These are phyloP conservation scores for Microdochium bolleyi DNA, from an alignment of 2,329 filamentous ascomycete species.

Conservation along the genomic window DNA sequence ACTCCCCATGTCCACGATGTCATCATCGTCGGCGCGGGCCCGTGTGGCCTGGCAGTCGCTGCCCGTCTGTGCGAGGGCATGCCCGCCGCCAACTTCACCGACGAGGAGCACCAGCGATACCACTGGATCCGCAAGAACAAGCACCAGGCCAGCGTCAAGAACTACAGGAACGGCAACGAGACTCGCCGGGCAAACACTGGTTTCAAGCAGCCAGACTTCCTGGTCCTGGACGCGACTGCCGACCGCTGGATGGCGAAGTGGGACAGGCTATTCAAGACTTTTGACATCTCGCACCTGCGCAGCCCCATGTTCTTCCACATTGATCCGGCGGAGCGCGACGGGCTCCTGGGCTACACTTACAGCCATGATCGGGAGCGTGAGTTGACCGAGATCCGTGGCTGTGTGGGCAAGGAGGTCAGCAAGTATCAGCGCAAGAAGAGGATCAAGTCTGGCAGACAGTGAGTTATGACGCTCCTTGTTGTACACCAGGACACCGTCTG, in stretches of 20 bases:
- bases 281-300: slow-evolving; percentile 63
- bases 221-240: slow-evolving; percentile 60
- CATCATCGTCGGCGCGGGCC: slow-evolving; percentile 66
- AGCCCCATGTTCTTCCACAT: slow-evolving; percentile 81
- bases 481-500: slow-evolving; percentile 3
- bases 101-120: slow-evolving; percentile 75
- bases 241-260: slow-evolving; percentile 62
- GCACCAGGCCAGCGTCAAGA: slow-evolving; percentile 49
- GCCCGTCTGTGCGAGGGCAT: slow-evolving; percentile 64
- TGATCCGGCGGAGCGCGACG: slow-evolving; percentile 68
- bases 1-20: slow-evolving; percentile 49
- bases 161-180: slow-evolving; percentile 30
- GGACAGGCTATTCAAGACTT: slow-evolving; percentile 59
- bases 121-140: slow-evolving; percentile 66
- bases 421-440: slow-evolving; percentile 69
- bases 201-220: slow-evolving; percentile 26
- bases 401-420: slow-evolving; percentile 72
- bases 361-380: slow-evolving; percentile 52
- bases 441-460: slow-evolving; percentile 33
- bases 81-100: slow-evolving; percentile 73
- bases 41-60: slow-evolving; percentile 66
- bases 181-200: not conserved
- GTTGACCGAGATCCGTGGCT: slow-evolving; percentile 61
- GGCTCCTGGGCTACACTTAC: slow-evolving; percentile 61
- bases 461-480: slow-evolving; percentile 9